Conservation (phyloP, 208 protist genomes). For the Trypanosomatidae sp. region DNA sequence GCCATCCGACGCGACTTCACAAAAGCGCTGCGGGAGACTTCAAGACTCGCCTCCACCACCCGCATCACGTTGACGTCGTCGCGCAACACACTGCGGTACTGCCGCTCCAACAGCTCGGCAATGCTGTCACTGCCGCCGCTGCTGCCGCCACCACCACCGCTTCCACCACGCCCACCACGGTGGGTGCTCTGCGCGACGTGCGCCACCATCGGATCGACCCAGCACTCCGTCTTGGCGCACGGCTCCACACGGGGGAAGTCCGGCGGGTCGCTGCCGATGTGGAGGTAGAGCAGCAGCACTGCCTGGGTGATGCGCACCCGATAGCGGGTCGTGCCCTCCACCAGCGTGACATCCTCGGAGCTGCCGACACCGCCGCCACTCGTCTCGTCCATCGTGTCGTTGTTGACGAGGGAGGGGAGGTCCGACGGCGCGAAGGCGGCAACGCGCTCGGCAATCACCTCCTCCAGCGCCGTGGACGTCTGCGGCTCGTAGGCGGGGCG, state of each 20-base stretch:
- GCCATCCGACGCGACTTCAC: slow-evolving; percentile 69
- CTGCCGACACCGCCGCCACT: slow-evolving; percentile 19
- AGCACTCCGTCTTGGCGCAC: slow-evolving; percentile 97
- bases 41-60: slow-evolving; percentile 94
- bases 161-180: slow-evolving; percentile 20
- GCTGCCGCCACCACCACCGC: slow-evolving; percentile 16
- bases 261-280: slow-evolving; percentile 98
- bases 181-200: slow-evolving; percentile 51
- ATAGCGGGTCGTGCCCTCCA: slow-evolving; percentile 23
- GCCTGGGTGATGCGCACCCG: slow-evolving; percentile 64
- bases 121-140: slow-evolving; percentile 89
- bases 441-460: slow-evolving; percentile 59
- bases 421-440: slow-evolving; percentile 61
- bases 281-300: slow-evolving; percentile 95
- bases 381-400: slow-evolving; percentile 36
- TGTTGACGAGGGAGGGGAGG: slow-evolving; percentile 62
- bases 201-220: slow-evolving; percentile 92
- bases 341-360: slow-evolving; percentile 18
- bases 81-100: slow-evolving; percentile 91
- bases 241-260: slow-evolving; percentile 95
- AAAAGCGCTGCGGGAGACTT: slow-evolving; percentile 92
- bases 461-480: slow-evolving; percentile 19
- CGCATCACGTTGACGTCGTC: slow-evolving; percentile 63
- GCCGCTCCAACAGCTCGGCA: slow-evolving; percentile 82
- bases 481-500: slow-evolving; percentile 26